Evolutionary conservation across 2,329 filamentous ascomycete genomes (phyloP), one percentile per base, ranked within the genome.

Genomic region (Hypocreales sp.): DNA sequence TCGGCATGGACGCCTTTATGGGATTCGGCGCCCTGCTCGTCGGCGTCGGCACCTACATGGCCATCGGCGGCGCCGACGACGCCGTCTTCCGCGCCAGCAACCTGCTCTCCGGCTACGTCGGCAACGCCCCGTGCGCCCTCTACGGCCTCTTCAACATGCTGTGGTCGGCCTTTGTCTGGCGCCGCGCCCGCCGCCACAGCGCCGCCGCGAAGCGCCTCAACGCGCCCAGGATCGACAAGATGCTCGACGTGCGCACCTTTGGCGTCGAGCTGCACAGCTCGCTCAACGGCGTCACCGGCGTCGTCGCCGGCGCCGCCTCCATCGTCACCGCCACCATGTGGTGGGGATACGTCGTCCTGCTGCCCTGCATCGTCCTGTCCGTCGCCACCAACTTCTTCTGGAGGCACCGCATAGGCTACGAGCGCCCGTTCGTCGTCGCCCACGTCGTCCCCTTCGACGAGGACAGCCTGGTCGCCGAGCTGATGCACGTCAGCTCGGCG

Each of bases 81-180:
- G 31, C 19, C 0, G 49, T 67, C 1, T 70, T 44, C 29, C 4
- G 44, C 0, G 55, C 58, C 1, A 66, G 59, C 37, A 70, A 70
- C 29, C 40, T 68, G 2, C 40, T 70, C 0, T 67, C 65, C 0
- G 66, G 66, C 2, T 69, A 67, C 32, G 47, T 70, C 12, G 66
- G 66, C 3, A 70, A 70, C 31, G 47, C 53, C 0, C 53, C 61
- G 1, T 55, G 61, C 3, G 61, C 62, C 0, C 15, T 59, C 0
- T 70, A 60, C 25, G 64, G 62, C 3, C 27, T 67, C 1, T 28
- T 56, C 22, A 69, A 67, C 37, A 51, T 54, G 0, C 27, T 44
- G 5, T 70, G 64, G 65, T 62, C 60, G 0, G 36, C 35, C 0
- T 58, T 52, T 31, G 42, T 69, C 2, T 54, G 53, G 17, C 13